phyloP scores from a whole-genome alignment of 495 filamentous ascomycete genomes.

The Penicillium diatomitis region DNA sequence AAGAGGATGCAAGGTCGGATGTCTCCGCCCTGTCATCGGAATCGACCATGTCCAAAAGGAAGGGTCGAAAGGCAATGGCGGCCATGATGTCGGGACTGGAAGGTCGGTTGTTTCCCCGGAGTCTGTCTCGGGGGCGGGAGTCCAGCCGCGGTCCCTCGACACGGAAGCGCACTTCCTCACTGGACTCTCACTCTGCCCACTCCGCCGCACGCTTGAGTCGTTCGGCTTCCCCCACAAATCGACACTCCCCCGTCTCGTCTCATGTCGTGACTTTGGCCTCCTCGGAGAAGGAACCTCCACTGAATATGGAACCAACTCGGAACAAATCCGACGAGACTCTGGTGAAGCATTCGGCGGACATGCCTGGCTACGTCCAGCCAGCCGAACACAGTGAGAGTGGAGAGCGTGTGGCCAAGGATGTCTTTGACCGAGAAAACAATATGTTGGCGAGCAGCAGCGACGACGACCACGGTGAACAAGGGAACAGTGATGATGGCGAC shows the following conservation, averaged over 20 bases:
- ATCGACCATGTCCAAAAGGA: slow-evolving; percentile 6
- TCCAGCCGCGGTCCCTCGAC: slow-evolving; percentile 36
- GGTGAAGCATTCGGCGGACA: slow-evolving; percentile 42
- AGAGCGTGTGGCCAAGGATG: slow-evolving; percentile 65
- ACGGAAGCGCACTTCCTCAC: slow-evolving; percentile 32
- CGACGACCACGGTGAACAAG: slow-evolving; percentile 36
- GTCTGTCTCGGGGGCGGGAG: slow-evolving; percentile 31
- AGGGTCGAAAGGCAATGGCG: slow-evolving; percentile 24
- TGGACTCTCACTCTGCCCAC: slow-evolving; percentile 53
- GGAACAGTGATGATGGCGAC: slow-evolving; percentile 38
- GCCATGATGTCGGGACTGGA: slow-evolving; percentile 35
- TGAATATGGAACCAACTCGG: slow-evolving; percentile 52
- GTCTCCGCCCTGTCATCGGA: slow-evolving; percentile 9
- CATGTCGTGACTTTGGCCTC: slow-evolving; percentile 20
- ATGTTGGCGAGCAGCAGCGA: slow-evolving; percentile 45
- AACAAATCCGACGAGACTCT: slow-evolving; percentile 58
- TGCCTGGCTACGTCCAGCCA: slow-evolving; percentile 40
- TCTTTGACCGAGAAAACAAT: slow-evolving; percentile 50
- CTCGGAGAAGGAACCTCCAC: slow-evolving; percentile 40
- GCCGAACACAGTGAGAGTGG: slow-evolving; percentile 28
- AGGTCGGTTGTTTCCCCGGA: slow-evolving; percentile 24
- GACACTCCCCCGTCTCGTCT: slow-evolving; percentile 32
- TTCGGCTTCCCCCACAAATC: slow-evolving; percentile 49
- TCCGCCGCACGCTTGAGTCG: slow-evolving; percentile 33
- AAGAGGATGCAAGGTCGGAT: slow-evolving; percentile 11